These are phyloP conservation scores for Fusarium sp. DNA, from an alignment of 2,329 filamentous ascomycete species.

Conservation along the genomic window DNA sequence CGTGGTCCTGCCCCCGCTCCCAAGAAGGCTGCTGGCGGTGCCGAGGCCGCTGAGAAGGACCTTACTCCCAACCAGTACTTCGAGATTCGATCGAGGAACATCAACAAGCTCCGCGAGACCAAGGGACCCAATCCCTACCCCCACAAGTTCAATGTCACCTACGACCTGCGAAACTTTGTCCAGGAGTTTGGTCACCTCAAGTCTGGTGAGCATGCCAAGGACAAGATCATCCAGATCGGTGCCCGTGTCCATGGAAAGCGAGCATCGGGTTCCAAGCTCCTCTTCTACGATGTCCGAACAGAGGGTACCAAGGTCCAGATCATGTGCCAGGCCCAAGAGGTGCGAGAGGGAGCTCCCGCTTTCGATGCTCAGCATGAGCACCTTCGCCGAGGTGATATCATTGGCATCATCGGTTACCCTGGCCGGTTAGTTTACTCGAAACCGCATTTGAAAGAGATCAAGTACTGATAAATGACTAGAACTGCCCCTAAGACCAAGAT, in stretches of 20 bases:
- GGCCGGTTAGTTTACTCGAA: conserved; percentile 42
- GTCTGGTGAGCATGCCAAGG: conserved; percentile 87
- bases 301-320: conserved; percentile 83
- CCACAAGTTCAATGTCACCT: conserved; percentile 89
- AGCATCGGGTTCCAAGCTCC: conserved; percentile 84
- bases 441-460: background rate
- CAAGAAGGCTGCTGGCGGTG: conserved; percentile 57
- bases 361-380: conserved; percentile 93
- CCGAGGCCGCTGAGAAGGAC: conserved; percentile 75
- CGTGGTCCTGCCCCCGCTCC: conserved; percentile 79
- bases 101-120: conserved; percentile 64
- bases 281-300: conserved; percentile 82
- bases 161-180: conserved; percentile 85
- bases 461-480: conserved; percentile 59
- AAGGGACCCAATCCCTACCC: conserved; percentile 74
- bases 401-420: conserved; percentile 69
- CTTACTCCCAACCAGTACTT: conserved; percentile 82
- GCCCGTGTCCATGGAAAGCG: conserved; percentile 93
- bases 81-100: conserved; percentile 89
- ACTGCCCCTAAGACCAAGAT: conserved; percentile 93
- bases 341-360: conserved; percentile 72
- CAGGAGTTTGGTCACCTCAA: conserved; percentile 84
- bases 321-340: conserved; percentile 89
- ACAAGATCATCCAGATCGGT: conserved; percentile 82
- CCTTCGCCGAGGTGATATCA: conserved; percentile 91